Evolutionary conservation across 202 grass and related monocot species (phyloP).

Genomic region (Thinopyrum obtusiflorum): DNA sequence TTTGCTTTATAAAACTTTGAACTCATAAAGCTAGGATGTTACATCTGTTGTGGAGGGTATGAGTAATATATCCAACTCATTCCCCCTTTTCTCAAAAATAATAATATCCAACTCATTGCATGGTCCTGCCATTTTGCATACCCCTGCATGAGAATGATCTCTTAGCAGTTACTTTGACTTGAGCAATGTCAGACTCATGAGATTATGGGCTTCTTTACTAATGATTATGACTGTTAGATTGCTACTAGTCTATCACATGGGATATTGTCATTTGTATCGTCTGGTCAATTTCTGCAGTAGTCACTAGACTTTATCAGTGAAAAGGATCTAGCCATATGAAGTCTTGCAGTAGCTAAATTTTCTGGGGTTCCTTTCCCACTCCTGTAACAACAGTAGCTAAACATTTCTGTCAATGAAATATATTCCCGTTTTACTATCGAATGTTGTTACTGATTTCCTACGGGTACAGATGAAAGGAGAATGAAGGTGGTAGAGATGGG

Average conservation of each 20-base stretch:
- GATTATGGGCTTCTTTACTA: constrained; percentile 4
- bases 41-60: not conserved
- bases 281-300: not conserved
- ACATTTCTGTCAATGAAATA: not conserved
- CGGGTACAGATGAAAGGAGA: constrained; percentile 64
- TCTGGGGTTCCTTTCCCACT: not conserved
- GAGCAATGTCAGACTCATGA: not conserved
- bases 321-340: not conserved
- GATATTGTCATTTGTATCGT: not conserved
- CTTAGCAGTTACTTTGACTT: constrained; percentile 10
- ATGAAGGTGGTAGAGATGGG: constrained; percentile 95
- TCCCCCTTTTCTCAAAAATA: not conserved
- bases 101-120: not conserved
- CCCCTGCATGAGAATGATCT: not conserved
- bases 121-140: not conserved
- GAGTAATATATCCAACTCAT: not conserved
- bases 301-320: too few relatives aligned
- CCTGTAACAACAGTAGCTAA: not conserved
- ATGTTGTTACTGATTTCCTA: constrained; percentile 11
- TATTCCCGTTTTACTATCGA: not conserved
- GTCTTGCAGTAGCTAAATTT: not conserved
- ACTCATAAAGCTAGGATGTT: not conserved
- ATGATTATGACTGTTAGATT: not conserved
- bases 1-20: not conserved
- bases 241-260: not conserved